Evolutionary conservation across 179 eudicot genomes (phyloP).

Genomic region (Gypsophila paniculata): DNA sequence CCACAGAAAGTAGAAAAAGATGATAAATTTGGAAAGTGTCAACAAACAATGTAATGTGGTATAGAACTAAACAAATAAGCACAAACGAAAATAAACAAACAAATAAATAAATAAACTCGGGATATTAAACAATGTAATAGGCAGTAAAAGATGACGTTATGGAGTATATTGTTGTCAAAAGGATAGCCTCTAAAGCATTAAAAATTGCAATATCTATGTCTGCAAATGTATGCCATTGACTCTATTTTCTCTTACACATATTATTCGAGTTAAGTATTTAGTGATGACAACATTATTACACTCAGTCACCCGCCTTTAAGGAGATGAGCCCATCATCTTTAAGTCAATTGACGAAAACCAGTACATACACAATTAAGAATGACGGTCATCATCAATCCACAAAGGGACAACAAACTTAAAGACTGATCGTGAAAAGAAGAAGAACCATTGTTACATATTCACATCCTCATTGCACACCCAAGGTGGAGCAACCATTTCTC

Average conservation of each 20-base stretch:
- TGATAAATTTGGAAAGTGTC: no score
- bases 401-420: neutral
- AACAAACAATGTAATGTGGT: no score
- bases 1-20: no score
- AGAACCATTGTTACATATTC: neutral
- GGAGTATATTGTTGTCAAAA: neutral
- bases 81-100: no score
- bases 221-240: neutral
- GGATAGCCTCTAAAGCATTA: neutral
- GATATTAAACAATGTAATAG: no score
- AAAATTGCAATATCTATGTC: slow-evolving; percentile 7
- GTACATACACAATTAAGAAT: no score
- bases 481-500: slow-evolving; percentile 4
- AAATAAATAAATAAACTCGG: no score
- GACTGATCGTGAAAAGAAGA: neutral
- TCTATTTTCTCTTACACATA: neutral
- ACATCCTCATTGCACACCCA: neutral
- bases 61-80: no score
- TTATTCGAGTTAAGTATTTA: neutral
- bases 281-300: neutral
- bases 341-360: neutral
- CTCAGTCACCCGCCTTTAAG: neutral
- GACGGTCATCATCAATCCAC: neutral
- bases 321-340: neutral
- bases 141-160: neutral